Evolutionary conservation across 116 monocot species (phyloP).

Genomic region (Iris pallida): DNA sequence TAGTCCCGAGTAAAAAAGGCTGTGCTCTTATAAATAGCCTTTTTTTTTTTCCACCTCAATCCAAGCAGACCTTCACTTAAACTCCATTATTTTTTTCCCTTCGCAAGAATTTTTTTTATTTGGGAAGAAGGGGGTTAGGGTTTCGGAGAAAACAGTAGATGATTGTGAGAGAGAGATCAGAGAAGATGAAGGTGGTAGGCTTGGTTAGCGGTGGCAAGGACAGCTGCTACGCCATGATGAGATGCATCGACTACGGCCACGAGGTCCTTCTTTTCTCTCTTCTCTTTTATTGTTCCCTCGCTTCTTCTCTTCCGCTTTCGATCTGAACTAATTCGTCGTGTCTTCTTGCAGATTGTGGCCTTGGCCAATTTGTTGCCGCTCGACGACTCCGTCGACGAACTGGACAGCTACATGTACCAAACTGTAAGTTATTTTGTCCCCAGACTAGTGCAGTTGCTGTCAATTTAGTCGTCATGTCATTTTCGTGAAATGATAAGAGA

Average conservation of each 20-base stretch:
- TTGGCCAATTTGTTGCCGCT: constrained; percentile 87
- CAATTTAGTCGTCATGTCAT: too few species aligned
- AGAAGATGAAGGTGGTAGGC: constrained; percentile 56
- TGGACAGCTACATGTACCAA: constrained; percentile 99
- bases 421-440: constrained; percentile 41
- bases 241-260: constrained; percentile 57
- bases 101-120: too few species aligned
- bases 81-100: too few species aligned
- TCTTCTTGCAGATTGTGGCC: constrained; percentile 58
- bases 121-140: background rate
- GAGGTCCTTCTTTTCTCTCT: constrained; percentile 16
- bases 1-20: too few species aligned
- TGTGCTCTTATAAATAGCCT: too few species aligned
- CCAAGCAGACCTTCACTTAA: too few species aligned
- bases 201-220: constrained; percentile 64
- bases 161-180: background rate
- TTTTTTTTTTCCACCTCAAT: too few species aligned
- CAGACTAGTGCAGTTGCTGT: too few species aligned
- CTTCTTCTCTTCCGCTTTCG: background rate
- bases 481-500: too few species aligned
- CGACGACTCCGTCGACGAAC: constrained; percentile 91
- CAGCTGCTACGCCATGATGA: constrained; percentile 71
- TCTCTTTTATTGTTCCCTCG: background rate
- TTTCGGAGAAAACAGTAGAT: background rate
- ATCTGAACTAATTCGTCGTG: background rate